These are phyloP conservation scores for Diplodia corticola DNA, from an alignment of 2,329 filamentous ascomycete genomes.

Conservation along the genomic window DNA sequence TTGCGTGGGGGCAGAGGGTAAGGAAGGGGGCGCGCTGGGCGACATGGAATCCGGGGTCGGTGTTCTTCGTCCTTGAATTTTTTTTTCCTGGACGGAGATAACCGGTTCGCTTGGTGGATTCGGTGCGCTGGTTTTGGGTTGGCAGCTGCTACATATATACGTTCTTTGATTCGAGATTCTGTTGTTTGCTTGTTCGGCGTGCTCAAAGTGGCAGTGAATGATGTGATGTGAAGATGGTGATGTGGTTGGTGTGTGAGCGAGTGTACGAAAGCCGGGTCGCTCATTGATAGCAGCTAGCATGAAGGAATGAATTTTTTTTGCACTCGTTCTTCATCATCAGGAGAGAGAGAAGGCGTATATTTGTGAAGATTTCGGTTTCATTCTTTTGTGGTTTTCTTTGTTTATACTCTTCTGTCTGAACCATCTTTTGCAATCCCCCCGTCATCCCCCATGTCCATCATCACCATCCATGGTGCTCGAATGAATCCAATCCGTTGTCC, in stretches of 20 bases:
- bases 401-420: neutral
- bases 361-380: neutral
- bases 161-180: neutral
- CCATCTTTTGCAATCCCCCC: neutral
- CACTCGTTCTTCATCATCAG: neutral
- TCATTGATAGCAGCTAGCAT: neutral
- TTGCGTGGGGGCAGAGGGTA: too few relatives aligned
- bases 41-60: neutral
- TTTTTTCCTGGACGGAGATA: neutral
- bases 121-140: constrained; percentile 12
- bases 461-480: neutral
- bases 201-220: neutral
- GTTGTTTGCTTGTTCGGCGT: too few relatives aligned
- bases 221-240: neutral
- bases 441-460: neutral
- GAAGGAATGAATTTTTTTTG: neutral
- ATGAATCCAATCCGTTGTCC: neutral
- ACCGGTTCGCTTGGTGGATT: neutral
- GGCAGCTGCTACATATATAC: neutral
- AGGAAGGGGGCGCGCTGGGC: neutral
- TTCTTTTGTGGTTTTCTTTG: neutral
- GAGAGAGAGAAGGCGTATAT: neutral
- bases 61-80: too few relatives aligned
- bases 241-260: neutral
- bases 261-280: too few relatives aligned